Conservation (phyloP, 148 eudicot genomes). For the Diospyros kaki region DNA sequence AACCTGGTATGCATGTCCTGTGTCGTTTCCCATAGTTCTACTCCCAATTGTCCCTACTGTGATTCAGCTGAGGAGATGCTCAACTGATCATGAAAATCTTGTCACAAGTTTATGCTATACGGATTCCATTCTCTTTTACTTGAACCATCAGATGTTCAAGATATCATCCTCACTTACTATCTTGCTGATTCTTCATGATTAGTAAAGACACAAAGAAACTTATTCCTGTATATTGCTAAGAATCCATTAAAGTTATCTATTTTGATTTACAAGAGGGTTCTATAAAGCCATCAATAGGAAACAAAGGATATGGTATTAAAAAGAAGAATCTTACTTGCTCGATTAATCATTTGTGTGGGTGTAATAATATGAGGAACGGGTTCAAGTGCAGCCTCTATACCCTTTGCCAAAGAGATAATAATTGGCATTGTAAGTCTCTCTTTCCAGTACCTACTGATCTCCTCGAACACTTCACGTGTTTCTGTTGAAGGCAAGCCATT, state of each 20-base stretch:
- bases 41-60: background rate
- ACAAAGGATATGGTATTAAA: background rate
- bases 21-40: background rate
- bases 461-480: constrained; percentile 62
- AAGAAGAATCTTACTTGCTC: constrained; percentile 69
- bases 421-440: constrained; percentile 70
- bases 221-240: background rate
- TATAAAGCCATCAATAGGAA: background rate
- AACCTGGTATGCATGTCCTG: background rate
- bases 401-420: constrained; percentile 81
- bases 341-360: constrained; percentile 87
- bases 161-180: background rate
- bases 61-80: background rate
- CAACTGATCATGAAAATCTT: background rate
- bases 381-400: constrained; percentile 79
- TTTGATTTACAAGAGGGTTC: background rate
- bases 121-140: background rate
- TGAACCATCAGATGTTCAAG: background rate
- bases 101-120: background rate
- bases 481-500: constrained; percentile 76
- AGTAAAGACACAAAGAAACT: background rate
- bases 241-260: background rate
- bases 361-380: constrained; percentile 88
- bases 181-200: background rate
- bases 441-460: constrained; percentile 86